A percentile compares a stretch with the other conserved stretches of the same genome.
Conservation (phyloP, 331 rosid species). For the Saraca asoca region DNA sequence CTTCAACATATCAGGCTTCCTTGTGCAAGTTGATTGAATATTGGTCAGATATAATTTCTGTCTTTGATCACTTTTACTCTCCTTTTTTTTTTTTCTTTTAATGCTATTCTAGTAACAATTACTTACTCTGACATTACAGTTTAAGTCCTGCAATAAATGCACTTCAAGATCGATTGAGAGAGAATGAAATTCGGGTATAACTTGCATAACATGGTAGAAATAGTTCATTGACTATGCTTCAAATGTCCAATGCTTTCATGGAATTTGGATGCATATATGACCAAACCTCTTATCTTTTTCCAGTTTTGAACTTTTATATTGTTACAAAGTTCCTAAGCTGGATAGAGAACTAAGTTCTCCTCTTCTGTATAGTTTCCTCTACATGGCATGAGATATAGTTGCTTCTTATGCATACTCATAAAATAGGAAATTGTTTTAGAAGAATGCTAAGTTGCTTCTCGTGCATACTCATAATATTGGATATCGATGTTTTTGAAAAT, state of each 20-base stretch:
- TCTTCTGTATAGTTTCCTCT: constrained; percentile 10
- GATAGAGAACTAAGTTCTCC: constrained; percentile 25
- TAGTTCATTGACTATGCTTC: constrained; percentile 4
- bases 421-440: not conserved
- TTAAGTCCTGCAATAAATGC: constrained; percentile 91
- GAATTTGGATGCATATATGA: constrained; percentile 6
- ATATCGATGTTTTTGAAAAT: no score
- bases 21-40: constrained; percentile 95
- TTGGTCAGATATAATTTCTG: constrained; percentile 63
- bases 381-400: constrained; percentile 9
- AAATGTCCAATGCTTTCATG: constrained; percentile 14
- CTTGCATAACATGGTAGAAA: constrained; percentile 23
- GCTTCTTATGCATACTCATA: constrained; percentile 5
- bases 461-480: no score
- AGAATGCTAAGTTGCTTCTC: no score
- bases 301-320: not conserved
- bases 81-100: not conserved
- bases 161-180: constrained; percentile 86
- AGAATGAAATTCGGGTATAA: constrained; percentile 86
- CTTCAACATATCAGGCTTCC: constrained; percentile 97
- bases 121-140: constrained; percentile 56
- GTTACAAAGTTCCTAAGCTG: constrained; percentile 11
- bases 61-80: constrained; percentile 9
- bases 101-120: not conserved
- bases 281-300: not conserved